Percentiles rank a stretch among this genome's conserved stretches.
Conservation (phyloP, 2,329 filamentous ascomycete species). For the Albophoma yamanashiensis region DNA sequence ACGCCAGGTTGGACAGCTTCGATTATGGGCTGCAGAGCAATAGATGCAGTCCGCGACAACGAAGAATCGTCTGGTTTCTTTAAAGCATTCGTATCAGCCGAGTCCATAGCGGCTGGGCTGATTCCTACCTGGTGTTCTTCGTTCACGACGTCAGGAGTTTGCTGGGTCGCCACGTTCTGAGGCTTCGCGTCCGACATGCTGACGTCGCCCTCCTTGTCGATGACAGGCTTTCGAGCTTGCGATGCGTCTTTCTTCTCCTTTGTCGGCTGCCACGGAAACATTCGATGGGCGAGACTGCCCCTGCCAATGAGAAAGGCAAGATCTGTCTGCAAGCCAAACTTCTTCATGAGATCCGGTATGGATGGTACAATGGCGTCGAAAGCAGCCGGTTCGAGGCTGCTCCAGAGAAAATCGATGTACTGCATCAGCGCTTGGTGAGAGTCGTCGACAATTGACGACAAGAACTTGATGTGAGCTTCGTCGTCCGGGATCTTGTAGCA, state of each 20-base stretch:
- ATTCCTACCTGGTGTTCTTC: conserved; percentile 24
- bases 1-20: conserved; percentile 53
- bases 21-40: conserved; percentile 57
- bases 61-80: conserved; percentile 25
- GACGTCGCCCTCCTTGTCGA: conserved; percentile 48
- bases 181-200: conserved; percentile 31
- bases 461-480: conserved; percentile 75
- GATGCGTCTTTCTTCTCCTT: conserved; percentile 16
- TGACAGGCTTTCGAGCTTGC: conserved; percentile 12
- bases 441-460: conserved; percentile 83
- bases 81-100: conserved; percentile 11
- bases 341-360: conserved; percentile 60
- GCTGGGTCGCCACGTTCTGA: conserved; percentile 14
- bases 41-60: conserved; percentile 16
- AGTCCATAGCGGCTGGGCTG: conserved; percentile 4
- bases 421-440: conserved; percentile 77
- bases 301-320: conserved; percentile 80
- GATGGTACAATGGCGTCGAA: conserved; percentile 73
- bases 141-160: conserved; percentile 13
- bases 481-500: conserved; percentile 62
- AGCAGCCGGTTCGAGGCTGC: conserved; percentile 61
- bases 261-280: conserved; percentile 32
- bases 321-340: conserved; percentile 69
- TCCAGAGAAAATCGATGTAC: conserved; percentile 80
- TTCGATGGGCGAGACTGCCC: conserved; percentile 57